A percentile compares a stretch with the other conserved stretches of the same genome.
Conservation (phyloP, 1,284 basidiomycete genomes). For the Xerocomus minutiporus region DNA sequence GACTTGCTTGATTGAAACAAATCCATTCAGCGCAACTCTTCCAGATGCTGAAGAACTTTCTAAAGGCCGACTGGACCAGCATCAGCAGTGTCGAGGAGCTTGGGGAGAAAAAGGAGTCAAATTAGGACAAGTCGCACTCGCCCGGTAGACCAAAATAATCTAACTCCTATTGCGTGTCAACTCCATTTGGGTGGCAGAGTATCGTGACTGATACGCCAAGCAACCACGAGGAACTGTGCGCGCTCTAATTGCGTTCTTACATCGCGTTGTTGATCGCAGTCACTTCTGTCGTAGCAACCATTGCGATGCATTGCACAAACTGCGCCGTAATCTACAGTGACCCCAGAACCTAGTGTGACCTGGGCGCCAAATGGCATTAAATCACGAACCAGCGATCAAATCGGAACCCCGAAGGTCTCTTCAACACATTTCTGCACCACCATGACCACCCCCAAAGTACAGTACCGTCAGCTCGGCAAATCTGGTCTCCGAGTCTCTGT, state of each 20-base stretch:
- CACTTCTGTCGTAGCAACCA: neutral
- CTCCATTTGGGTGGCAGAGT: neutral
- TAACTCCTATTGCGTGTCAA: neutral
- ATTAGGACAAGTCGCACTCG: neutral
- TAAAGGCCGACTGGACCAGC: too few species aligned
- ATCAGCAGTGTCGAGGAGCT: neutral
- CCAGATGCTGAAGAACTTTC: too few species aligned
- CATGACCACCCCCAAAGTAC: constrained; percentile 18
- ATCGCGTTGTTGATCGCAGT: neutral
- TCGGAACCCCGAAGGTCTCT: neutral
- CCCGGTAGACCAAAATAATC: too few species aligned
- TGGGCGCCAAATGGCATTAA: neutral
- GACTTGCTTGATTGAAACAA: too few species aligned
- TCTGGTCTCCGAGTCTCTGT: constrained; percentile 49
- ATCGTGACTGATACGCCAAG: too few species aligned
- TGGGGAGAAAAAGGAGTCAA: neutral
- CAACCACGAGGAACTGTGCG: neutral
- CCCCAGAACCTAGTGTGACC: too few species aligned
- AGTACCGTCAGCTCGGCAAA: constrained; percentile 45
- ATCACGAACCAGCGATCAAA: neutral
- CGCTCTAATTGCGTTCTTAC: neutral
- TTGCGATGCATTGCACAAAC: neutral
- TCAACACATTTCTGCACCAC: neutral
- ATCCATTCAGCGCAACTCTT: too few species aligned
- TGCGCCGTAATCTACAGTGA: neutral